A percentile compares a stretch with the other conserved stretches of the same genome.
These are phyloP conservation scores for Liriodendron chinense DNA, from an alignment of 164 flowering plant species.

Conservation along the genomic window DNA sequence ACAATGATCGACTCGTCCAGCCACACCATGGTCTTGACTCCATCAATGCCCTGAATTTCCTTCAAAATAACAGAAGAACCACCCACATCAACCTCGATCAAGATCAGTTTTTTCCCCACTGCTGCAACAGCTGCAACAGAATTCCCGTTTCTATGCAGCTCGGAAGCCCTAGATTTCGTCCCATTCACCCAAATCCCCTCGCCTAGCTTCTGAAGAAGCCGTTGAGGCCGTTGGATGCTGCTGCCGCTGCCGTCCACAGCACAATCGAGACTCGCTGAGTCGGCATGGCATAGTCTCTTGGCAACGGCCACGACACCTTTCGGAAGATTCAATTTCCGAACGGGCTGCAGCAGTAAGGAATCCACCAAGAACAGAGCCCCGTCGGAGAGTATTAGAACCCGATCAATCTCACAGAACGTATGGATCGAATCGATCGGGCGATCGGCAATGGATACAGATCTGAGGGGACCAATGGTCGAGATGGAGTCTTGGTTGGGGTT, in stretches of 20 bases:
- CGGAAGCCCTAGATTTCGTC: slow-evolving; percentile 29
- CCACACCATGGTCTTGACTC: slow-evolving; percentile 71
- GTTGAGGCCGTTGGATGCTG: slow-evolving; percentile 22
- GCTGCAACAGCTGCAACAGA: slow-evolving; percentile 48
- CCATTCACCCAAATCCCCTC: slow-evolving; percentile 48
- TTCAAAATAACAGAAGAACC: slow-evolving; percentile 45
- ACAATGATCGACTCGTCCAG: slow-evolving; percentile 72
- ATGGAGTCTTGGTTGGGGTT: not conserved
- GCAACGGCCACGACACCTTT: slow-evolving; percentile 50
- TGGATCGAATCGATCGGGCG: slow-evolving; percentile 41
- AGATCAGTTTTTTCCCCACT: slow-evolving; percentile 55
- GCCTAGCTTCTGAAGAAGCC: slow-evolving; percentile 50
- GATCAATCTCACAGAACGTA: slow-evolving; percentile 33
- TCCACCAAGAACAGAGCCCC: slow-evolving; percentile 51
- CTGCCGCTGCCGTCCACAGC: not conserved
- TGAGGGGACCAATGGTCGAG: slow-evolving; percentile 24
- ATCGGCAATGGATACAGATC: slow-evolving; percentile 28
- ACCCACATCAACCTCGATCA: slow-evolving; percentile 44
- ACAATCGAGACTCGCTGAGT: not conserved
- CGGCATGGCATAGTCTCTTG: slow-evolving; percentile 25
- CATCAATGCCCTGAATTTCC: slow-evolving; percentile 65
- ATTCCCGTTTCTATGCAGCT: slow-evolving; percentile 20
- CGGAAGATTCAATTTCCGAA: slow-evolving; percentile 35
- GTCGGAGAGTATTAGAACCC: slow-evolving; percentile 47
- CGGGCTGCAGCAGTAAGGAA: slow-evolving; percentile 35